phyloP scores from a whole-genome alignment of 257 asterid genomes.

The Lithospermum erythrorhizon region DNA sequence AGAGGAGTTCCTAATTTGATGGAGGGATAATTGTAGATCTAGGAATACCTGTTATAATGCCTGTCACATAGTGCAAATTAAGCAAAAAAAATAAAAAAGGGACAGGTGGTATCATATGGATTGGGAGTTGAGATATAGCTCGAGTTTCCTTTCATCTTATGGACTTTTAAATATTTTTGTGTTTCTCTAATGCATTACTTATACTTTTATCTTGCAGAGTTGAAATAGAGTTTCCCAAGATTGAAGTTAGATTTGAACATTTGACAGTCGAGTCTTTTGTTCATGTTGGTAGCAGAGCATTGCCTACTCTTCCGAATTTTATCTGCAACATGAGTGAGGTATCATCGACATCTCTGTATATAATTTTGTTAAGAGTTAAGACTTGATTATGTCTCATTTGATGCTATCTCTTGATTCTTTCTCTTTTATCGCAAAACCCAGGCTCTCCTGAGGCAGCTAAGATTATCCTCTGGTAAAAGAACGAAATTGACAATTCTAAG shows the following conservation, averaged over 20 bases:
- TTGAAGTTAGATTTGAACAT: slow-evolving; percentile 76
- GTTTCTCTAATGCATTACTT: not conserved
- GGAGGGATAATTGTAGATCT: too few species aligned
- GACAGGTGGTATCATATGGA: not conserved
- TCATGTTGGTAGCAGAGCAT: slow-evolving; percentile 82
- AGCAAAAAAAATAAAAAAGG: not conserved
- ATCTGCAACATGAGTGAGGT: slow-evolving; percentile 85
- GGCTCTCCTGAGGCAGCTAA: slow-evolving; percentile 68
- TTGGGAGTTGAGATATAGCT: not conserved
- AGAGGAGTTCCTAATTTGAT: too few species aligned
- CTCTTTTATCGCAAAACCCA: slow-evolving; percentile 8
- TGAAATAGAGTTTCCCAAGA: slow-evolving; percentile 80
- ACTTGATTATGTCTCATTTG: not conserved
- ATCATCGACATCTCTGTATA: slow-evolving; percentile 3
- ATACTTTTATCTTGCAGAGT: slow-evolving; percentile 40
- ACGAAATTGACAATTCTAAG: slow-evolving; percentile 60
- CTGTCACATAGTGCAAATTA: too few species aligned
- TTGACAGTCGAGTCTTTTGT: slow-evolving; percentile 65
- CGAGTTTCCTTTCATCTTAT: not conserved
- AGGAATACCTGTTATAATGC: too few species aligned
- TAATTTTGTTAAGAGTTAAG: slow-evolving; percentile 1
- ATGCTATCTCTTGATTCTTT: not conserved
- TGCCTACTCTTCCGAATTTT: slow-evolving; percentile 89
- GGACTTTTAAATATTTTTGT: not conserved
- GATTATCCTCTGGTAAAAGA: slow-evolving; percentile 49